Evolutionary conservation across 345 rosid species (phyloP), one percentile per base, ranked within the genome.

Genomic region (Populus ilicifolia): DNA sequence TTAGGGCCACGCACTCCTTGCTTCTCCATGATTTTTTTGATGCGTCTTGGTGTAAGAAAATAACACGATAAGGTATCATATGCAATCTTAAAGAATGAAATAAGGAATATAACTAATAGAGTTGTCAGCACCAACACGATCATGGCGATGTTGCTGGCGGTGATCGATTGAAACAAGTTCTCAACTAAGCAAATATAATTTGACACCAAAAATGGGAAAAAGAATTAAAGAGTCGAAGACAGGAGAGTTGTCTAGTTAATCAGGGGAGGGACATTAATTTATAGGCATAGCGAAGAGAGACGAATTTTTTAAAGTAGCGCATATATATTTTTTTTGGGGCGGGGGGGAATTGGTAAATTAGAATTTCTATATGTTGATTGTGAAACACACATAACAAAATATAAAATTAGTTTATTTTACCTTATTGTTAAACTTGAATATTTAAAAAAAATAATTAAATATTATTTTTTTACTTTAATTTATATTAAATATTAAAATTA

Each of bases 1-100:
- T 81, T 82, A 8, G 99, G 99, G 50, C 99, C 99, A 83, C 85
- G 87, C 79, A 96, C 94, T 1, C 97, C 99, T 89, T 96, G 99
- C 83, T 80, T 85, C 72, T 81, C 90, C 98, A 96, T 92, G 2
- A 85, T 74, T 59, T 82, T 90, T 64, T 77, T 87, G 87, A 96
- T 93, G 80, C 95, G 94, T 80, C 89, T 88, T 16, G 98, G 99
- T 27, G 80, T 90, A 61, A 91, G 48, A 79, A 75, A 87, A 85
- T 96, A 93, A 43, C 90, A 92, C 39, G 87, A 88, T 79, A 92
- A 38, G 50, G 90, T 87, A 33, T 85, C 89, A 68, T 87, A 83
- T 23, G 84, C 87, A 75, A 88, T 73, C 77, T 84, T 91, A 12
- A 85, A 4, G 21, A 82, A 48, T 44, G 86, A 46, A 39, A 71